Percentiles rank a stretch among this genome's conserved stretches.
These are phyloP conservation scores for Trametes maxima DNA, from an alignment of 768 basidiomycete species.

Conservation along the genomic window DNA sequence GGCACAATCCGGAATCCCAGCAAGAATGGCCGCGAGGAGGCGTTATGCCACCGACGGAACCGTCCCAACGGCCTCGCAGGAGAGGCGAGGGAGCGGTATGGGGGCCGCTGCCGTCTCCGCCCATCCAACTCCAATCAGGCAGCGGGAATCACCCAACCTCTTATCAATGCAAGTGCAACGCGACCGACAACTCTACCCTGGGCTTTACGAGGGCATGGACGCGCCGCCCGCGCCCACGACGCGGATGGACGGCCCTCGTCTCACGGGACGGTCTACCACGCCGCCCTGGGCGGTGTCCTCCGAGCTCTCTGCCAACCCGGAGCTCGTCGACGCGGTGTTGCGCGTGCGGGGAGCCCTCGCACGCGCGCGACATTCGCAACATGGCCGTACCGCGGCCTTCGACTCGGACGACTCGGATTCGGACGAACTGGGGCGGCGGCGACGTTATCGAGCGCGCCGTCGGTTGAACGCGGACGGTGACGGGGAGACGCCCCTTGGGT, in stretches of 20 bases:
- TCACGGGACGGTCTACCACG: too few species aligned
- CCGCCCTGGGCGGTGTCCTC: not conserved
- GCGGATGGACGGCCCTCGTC: too few species aligned
- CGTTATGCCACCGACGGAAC: not conserved
- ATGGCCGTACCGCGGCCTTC: not conserved
- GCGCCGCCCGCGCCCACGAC: too few species aligned
- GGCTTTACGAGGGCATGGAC: too few species aligned
- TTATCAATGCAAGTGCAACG: too few species aligned
- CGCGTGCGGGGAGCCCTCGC: conserved; percentile 6
- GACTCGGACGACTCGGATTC: not conserved
- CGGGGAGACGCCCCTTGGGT: conserved; percentile 3
- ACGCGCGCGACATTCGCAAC: not conserved
- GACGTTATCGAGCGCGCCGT: conserved; percentile 23
- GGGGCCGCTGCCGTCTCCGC: not conserved
- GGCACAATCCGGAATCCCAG: too few species aligned
- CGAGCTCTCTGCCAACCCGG: not conserved
- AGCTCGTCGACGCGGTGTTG: not conserved
- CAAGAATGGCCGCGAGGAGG: too few species aligned
- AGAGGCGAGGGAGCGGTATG: too few species aligned
- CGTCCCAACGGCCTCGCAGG: not conserved
- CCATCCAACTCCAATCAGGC: too few species aligned
- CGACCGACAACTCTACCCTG: too few species aligned
- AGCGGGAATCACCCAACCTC: too few species aligned
- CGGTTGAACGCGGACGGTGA: conserved; percentile 25
- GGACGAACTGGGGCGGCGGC: not conserved